Base-by-base conservation (phyloP, 2,329 filamentous ascomycete species). In the Fusarium penzigii region DNA sequence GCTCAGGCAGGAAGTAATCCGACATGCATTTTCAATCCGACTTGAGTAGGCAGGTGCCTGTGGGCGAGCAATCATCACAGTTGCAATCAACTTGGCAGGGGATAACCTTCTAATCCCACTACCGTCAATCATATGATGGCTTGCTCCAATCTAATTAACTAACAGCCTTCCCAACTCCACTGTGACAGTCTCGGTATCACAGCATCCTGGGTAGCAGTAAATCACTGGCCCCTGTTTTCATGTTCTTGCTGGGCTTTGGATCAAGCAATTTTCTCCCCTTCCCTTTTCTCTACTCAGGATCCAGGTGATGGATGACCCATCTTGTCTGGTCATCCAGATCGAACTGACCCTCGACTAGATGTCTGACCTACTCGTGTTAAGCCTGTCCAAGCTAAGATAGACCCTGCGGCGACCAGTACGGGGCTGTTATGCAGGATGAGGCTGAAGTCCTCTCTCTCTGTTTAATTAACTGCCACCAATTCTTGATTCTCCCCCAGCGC, bases 351-450 rank as follows among this genome's bases (percentile, higher is more conserved):
- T 25, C 20, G 20, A 25, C 20, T 25, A 7, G 20, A 25, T 25
- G 20, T 7, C 4, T 25, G 20, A 34, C 16, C 32, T 47, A 39
- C 46, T 38, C 48, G 44, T 46, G 45, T 25, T 13, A 20, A 41
- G 54, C 61, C 58, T 49, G 55, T 49, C 53, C 49, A 49, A 48
- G 46, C 38, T 42, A 48, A 48, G 54, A 44, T 46, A 53, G 47
- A 42, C 49, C 50, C 54, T 44, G 44, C 20, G 44, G 40, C 55
- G 48, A 49, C 57, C 51, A 55, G 47, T 57, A 7, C 4, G 20
- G 20, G 20, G 20, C 4, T 25, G 20, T 7, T 25, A 25, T 25
- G 20, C 20, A 25, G 7, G 20, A 25, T 25, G 20, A 25, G 20
- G 20, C 20, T 25, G 20, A 25, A 25, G 20, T 25, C 20, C 4